These are phyloP conservation scores for Flaveria sonorensis DNA, from an alignment of 129 eudicot genomes.

Conservation along the genomic window DNA sequence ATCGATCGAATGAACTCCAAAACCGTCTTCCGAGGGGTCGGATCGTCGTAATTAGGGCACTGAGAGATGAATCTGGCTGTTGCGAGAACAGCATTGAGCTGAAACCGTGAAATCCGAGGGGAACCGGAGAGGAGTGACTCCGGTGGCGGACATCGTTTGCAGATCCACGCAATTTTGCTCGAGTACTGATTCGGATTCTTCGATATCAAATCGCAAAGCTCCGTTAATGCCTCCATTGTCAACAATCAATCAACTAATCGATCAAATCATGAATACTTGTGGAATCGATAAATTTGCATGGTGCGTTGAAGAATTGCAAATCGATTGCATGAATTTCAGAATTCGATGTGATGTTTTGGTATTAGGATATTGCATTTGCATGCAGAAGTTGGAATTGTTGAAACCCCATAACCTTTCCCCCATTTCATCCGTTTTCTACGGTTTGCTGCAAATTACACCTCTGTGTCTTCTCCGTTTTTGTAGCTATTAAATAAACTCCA, in stretches of 20 bases:
- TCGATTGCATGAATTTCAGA: constrained; percentile 16
- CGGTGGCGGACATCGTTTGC: constrained; percentile 76
- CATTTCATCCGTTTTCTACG: constrained; percentile 24
- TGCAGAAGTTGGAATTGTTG: constrained; percentile 20
- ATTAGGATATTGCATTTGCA: neutral
- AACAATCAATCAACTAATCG: neutral
- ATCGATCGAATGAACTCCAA: constrained; percentile 67
- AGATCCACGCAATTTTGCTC: constrained; percentile 73
- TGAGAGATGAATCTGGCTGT: constrained; percentile 68
- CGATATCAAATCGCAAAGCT: constrained; percentile 79
- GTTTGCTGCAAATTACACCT: constrained; percentile 13
- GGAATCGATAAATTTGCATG: neutral
- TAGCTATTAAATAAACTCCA: constrained; percentile 11
- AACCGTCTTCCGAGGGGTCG: constrained; percentile 47
- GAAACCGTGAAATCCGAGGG: constrained; percentile 76
- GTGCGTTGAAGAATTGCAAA: constrained; percentile 1
- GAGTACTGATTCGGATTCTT: constrained; percentile 59
- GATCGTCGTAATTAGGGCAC: constrained; percentile 55
- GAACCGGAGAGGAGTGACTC: constrained; percentile 65
- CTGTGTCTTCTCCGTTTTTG: constrained; percentile 32
- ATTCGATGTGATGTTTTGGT: neutral
- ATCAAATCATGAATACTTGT: neutral
- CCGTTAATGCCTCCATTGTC: constrained; percentile 76
- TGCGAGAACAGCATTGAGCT: constrained; percentile 82
- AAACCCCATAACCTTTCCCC: constrained; percentile 22